Percentiles rank a stretch among this genome's conserved stretches.
Evolutionary conservation across 2,329 filamentous ascomycete genomes (phyloP).

Genomic region (Trematosphaeria pertusa): DNA sequence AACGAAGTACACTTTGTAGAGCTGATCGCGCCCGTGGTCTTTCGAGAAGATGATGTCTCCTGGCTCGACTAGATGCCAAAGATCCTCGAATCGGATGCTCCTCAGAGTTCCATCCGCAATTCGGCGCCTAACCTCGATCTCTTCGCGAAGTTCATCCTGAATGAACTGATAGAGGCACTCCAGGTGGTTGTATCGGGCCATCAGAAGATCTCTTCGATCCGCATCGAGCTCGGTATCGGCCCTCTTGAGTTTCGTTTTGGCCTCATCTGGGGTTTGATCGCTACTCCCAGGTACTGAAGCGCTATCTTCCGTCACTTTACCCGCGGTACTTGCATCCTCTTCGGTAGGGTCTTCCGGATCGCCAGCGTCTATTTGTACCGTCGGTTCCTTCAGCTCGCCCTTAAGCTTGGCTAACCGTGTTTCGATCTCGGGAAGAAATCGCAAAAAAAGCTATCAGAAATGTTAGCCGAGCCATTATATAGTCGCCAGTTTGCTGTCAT

Average conservation of each 20-base stretch:
- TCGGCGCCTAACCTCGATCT: not conserved
- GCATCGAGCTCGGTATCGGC: too few relatives aligned
- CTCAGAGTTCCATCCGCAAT: not conserved
- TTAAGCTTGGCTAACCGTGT: not conserved
- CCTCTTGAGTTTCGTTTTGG: too few relatives aligned
- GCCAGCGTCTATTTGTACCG: not conserved
- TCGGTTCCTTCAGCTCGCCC: not conserved
- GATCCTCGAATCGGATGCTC: conserved; percentile 10
- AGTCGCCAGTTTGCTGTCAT: not conserved
- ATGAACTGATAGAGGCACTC: conserved; percentile 4
- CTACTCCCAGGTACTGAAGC: not conserved
- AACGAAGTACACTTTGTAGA: conserved; percentile 8
- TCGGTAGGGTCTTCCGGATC: not conserved
- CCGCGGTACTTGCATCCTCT: not conserved
- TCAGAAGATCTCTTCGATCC: not conserved
- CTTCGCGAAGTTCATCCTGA: not conserved
- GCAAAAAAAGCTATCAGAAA: not conserved
- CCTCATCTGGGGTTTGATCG: too few relatives aligned
- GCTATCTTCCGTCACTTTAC: not conserved
- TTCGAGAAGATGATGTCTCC: conserved; percentile 9
- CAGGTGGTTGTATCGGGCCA: not conserved
- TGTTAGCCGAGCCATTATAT: not conserved
- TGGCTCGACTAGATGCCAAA: conserved; percentile 16
- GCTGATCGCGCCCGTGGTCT: conserved; percentile 6
- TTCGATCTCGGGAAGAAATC: not conserved